A percentile compares a stretch with the other conserved stretches of the same genome.
These are phyloP conservation scores for Polygonum aviculare DNA, from an alignment of 148 eudicot genomes.

Conservation along the genomic window DNA sequence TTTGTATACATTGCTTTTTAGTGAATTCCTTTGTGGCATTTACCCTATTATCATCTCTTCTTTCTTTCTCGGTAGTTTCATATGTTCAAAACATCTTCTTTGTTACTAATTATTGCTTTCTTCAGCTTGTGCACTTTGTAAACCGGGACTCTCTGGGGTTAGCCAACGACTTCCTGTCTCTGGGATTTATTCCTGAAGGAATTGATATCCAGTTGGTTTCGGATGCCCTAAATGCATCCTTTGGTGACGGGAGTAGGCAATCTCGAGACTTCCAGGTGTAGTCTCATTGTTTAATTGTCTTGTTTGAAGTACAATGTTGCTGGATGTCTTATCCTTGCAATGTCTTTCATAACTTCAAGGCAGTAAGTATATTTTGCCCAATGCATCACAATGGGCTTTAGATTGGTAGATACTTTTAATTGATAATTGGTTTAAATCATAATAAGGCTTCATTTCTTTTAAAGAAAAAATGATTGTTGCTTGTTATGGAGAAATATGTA, in stretches of 20 bases:
- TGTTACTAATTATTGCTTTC: slow-evolving; percentile 10
- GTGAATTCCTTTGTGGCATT: background rate
- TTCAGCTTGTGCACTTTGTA: slow-evolving; percentile 98
- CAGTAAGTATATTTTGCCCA: background rate
- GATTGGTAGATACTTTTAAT: background rate
- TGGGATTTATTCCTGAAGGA: slow-evolving; percentile 93
- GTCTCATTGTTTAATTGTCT: background rate
- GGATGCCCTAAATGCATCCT: slow-evolving; percentile 75
- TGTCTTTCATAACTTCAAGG: background rate
- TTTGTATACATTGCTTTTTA: background rate
- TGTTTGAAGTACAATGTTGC: background rate
- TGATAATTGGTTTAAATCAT: background rate
- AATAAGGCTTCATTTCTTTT: background rate
- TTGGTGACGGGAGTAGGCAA: slow-evolving; percentile 77
- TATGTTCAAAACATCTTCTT: background rate
- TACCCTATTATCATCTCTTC: background rate
- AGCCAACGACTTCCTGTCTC: slow-evolving; percentile 88
- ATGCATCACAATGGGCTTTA: background rate
- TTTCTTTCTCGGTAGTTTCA: background rate
- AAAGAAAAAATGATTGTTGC: background rate
- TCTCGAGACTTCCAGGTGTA: slow-evolving; percentile 90
- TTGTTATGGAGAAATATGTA: background rate
- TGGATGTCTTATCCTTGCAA: background rate
- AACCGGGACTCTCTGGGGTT: slow-evolving; percentile 92
- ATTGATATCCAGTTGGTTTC: slow-evolving; percentile 64